Evolutionary conservation across 805 yeast species (phyloP).

Genomic region (Candida boidinii): DNA sequence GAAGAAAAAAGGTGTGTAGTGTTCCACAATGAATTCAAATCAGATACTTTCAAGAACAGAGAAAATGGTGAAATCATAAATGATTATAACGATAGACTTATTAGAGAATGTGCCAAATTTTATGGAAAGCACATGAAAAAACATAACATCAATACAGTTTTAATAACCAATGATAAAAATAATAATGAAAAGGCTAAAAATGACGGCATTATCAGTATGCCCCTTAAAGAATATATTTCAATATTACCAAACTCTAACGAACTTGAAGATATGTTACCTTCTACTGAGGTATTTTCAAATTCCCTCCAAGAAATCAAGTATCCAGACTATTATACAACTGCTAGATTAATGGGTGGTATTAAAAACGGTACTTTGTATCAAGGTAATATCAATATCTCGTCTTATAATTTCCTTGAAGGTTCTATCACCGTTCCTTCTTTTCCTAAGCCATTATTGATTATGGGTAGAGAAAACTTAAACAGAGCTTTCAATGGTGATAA

Average conservation of each 20-base stretch:
- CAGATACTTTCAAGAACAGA: conserved; percentile 60
- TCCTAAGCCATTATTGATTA: conserved; percentile 70
- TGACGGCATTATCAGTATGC: conserved; percentile 46
- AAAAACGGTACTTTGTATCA: conserved; percentile 82
- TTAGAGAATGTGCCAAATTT: conserved; percentile 68
- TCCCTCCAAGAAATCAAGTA: conserved; percentile 44
- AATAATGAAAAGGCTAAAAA: conserved; percentile 49
- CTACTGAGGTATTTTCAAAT: conserved; percentile 30
- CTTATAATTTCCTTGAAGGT: conserved; percentile 87
- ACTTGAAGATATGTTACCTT: conserved; percentile 71
- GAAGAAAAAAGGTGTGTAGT: conserved; percentile 81
- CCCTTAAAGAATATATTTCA: conserved; percentile 64
- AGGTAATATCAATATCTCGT: conserved; percentile 72
- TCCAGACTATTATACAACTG: conserved; percentile 69
- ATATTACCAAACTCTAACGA: conserved; percentile 64
- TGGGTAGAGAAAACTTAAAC: conserved; percentile 80
- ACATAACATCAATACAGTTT: conserved; percentile 35
- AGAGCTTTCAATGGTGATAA: conserved; percentile 89
- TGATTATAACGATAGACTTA: conserved; percentile 88
- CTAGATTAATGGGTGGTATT: conserved; percentile 86
- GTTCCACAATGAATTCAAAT: conserved; percentile 86
- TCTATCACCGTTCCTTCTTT: conserved; percentile 62
- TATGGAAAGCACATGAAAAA: conserved; percentile 54
- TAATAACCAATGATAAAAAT: conserved; percentile 71
- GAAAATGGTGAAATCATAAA: conserved; percentile 63